These are phyloP conservation scores for Penicillium thymicola DNA, from an alignment of 2,329 filamentous ascomycete species.

Conservation along the genomic window DNA sequence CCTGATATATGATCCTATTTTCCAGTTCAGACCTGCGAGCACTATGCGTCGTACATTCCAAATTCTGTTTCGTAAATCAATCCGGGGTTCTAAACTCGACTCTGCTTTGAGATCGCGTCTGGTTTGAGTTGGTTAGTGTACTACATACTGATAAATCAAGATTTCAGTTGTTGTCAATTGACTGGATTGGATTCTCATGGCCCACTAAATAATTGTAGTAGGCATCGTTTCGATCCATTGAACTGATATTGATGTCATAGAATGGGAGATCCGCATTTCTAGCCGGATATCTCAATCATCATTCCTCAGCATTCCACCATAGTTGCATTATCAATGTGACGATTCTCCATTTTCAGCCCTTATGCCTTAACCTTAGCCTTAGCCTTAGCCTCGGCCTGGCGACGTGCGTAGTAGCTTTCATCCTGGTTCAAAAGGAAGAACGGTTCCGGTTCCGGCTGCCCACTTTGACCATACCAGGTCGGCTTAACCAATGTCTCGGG, in stretches of 20 bases:
- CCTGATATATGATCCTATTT: not conserved
- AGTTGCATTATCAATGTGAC: not conserved
- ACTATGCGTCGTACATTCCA: not conserved
- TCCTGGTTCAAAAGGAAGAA: slow-evolving; percentile 36
- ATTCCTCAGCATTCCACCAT: not conserved
- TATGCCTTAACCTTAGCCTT: not conserved
- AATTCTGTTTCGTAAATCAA: not conserved
- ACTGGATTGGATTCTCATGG: not conserved
- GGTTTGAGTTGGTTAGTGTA: not conserved
- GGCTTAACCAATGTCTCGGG: slow-evolving; percentile 20
- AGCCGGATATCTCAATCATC: not conserved
- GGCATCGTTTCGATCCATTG: not conserved
- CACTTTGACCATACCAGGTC: slow-evolving; percentile 25
- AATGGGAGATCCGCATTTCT: not conserved
- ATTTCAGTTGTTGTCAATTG: not conserved
- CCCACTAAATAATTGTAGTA: not conserved
- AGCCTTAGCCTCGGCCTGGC: too few species aligned
- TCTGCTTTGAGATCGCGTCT: not conserved
- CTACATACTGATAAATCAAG: not conserved
- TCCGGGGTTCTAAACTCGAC: not conserved
- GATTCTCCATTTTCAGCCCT: not conserved
- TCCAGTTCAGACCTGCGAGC: not conserved
- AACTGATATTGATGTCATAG: not conserved
- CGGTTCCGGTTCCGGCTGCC: slow-evolving; percentile 32
- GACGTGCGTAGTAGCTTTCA: slow-evolving; percentile 25